phyloP scores from a whole-genome alignment of 768 basidiomycete genomes.

The Kwoniella europaea region DNA sequence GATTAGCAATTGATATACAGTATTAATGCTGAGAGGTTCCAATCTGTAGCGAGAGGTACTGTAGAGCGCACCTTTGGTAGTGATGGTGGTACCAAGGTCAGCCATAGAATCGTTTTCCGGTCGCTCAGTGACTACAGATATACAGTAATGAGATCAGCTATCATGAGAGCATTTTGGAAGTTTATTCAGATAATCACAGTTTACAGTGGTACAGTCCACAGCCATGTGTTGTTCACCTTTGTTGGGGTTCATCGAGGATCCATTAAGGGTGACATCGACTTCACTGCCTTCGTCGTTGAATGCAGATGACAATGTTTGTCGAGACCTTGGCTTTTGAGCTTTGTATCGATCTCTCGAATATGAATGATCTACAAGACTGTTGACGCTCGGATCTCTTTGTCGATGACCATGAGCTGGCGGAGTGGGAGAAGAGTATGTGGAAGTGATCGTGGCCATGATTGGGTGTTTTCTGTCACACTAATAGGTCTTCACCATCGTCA shows the following conservation, averaged over 20 bases:
- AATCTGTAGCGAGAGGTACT: too few relatives aligned
- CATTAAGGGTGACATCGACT: conserved; percentile 7
- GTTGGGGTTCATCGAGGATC: not conserved
- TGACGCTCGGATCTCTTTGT: not conserved
- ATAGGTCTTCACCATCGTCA: too few relatives aligned
- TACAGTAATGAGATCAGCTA: not conserved
- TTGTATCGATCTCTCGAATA: not conserved
- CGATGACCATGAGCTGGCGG: not conserved
- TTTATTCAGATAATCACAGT: not conserved
- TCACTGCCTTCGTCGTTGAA: not conserved
- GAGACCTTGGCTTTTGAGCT: not conserved
- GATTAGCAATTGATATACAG: not conserved
- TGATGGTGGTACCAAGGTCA: not conserved
- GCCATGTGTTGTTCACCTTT: not conserved
- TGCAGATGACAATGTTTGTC: not conserved
- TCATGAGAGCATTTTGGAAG: not conserved
- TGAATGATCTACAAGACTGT: not conserved
- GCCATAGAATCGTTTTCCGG: not conserved
- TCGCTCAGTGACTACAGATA: not conserved
- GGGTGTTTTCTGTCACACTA: not conserved
- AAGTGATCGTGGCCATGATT: not conserved
- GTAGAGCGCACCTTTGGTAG: not conserved
- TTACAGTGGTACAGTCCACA: not conserved
- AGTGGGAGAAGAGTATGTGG: not conserved
- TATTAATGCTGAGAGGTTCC: not conserved